phyloP scores from a whole-genome alignment of 2,329 filamentous ascomycete genomes.

The Colletotrichum liriopes region DNA sequence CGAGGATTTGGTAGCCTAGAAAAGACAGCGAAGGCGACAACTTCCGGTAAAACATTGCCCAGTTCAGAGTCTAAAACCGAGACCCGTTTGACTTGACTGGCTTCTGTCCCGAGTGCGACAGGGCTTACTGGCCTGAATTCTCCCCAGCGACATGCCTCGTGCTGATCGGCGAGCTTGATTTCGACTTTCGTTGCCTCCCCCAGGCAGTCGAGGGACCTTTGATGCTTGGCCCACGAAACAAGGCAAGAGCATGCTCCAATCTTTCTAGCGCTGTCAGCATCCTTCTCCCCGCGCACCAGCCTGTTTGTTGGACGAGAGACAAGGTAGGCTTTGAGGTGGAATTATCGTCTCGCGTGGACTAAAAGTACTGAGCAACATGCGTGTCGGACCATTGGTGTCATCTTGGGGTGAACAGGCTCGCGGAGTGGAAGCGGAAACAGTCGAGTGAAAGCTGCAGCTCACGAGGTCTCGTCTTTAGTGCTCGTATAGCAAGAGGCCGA shows the following conservation, averaged over 20 bases:
- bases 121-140: neutral
- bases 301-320: neutral
- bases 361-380: neutral
- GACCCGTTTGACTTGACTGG: conserved; percentile 6
- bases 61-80: neutral
- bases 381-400: conserved; percentile 18
- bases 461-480: neutral
- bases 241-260: neutral
- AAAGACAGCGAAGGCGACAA: neutral
- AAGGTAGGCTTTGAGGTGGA: neutral
- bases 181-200: neutral
- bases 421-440: conserved; percentile 5
- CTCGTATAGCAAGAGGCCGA: conserved; percentile 31
- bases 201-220: neutral
- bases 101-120: conserved; percentile 2
- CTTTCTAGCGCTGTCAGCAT: conserved; percentile 32
- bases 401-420: conserved; percentile 11
- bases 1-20: conserved; percentile 23
- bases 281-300: conserved; percentile 20
- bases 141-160: neutral
- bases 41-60: neutral
- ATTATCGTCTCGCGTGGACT: neutral
- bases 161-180: conserved; percentile 3
- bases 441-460: conserved; percentile 14
- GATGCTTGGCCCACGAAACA: conserved; percentile 7